phyloP scores from a whole-genome alignment of 2,329 filamentous ascomycete species.

The Beauveria rudraprayagi region DNA sequence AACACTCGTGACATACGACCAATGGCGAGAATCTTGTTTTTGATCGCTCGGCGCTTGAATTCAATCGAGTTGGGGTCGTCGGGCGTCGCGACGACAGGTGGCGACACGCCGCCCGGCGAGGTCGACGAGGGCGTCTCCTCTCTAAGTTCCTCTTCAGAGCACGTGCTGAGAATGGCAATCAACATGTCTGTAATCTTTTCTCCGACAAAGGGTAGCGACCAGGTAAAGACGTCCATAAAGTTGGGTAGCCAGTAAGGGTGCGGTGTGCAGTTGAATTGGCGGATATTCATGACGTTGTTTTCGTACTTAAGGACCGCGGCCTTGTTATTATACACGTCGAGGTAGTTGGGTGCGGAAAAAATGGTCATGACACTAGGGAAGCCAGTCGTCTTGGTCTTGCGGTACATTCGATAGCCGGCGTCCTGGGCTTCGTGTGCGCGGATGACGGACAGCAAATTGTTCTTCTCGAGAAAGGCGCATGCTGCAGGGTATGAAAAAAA shows the following conservation, averaged over 20 bases:
- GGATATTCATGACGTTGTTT: slow-evolving; percentile 99
- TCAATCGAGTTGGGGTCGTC: slow-evolving; percentile 76
- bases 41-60: slow-evolving; percentile 92
- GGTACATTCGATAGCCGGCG: slow-evolving; percentile 97
- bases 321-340: slow-evolving; percentile 99
- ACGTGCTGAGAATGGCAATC: slow-evolving; percentile 95
- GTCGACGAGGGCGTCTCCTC: slow-evolving; percentile 69
- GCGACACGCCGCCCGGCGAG: slow-evolving; percentile 64
- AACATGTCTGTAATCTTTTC: slow-evolving; percentile 99
- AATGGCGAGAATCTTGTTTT: slow-evolving; percentile 99
- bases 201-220: slow-evolving; percentile 96
- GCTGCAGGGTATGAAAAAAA: slow-evolving; percentile 98
- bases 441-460: slow-evolving; percentile 94
- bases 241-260: slow-evolving; percentile 99
- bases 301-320: slow-evolving; percentile 98
- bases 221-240: slow-evolving; percentile 99
- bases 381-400: slow-evolving; percentile 94
- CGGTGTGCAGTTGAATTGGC: slow-evolving; percentile 98
- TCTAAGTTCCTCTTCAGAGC: slow-evolving; percentile 96
- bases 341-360: slow-evolving; percentile 96
- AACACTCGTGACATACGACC: slow-evolving; percentile 94
- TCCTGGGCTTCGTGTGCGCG: slow-evolving; percentile 97
- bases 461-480: slow-evolving; percentile 97
- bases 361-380: slow-evolving; percentile 99
- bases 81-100: slow-evolving; percentile 43